These are phyloP conservation scores for Groenewaldozyma salmanticensis DNA, from an alignment of 805 yeast genomes.

Conservation along the genomic window DNA sequence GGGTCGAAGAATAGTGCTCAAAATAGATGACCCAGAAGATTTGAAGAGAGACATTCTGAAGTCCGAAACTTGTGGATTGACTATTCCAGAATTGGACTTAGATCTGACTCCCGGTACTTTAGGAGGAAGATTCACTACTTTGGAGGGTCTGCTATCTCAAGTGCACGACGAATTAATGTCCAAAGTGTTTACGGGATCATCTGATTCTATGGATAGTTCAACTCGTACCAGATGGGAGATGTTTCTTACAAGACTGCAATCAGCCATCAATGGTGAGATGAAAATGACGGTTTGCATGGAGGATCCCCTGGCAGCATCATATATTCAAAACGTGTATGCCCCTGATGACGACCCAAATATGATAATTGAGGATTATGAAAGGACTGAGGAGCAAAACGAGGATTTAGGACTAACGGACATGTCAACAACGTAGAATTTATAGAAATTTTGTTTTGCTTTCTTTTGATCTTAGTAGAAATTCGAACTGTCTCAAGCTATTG, in stretches of 20 bases:
- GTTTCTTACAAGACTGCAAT: conserved; percentile 64
- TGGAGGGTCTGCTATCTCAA: conserved; percentile 86
- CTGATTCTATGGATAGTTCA: conserved; percentile 81
- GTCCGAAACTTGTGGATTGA: conserved; percentile 84
- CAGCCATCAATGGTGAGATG: conserved; percentile 71
- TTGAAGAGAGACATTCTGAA: conserved; percentile 88
- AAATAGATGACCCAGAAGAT: conserved; percentile 84
- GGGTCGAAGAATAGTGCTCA: conserved; percentile 66
- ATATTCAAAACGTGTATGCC: conserved; percentile 96
- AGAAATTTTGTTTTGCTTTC: not conserved
- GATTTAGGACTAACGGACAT: conserved; percentile 64
- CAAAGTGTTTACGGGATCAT: conserved; percentile 74
- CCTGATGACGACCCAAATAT: conserved; percentile 97
- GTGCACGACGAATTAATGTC: conserved; percentile 82
- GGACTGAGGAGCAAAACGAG: conserved; percentile 84
- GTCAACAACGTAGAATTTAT: conserved; percentile 12
- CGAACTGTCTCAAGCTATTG: not conserved
- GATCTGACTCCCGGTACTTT: conserved; percentile 94
- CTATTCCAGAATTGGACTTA: conserved; percentile 76
- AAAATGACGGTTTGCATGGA: conserved; percentile 81
- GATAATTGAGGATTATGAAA: conserved; percentile 81
- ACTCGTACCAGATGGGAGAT: conserved; percentile 74
- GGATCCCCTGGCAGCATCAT: conserved; percentile 92
- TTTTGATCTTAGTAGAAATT: not conserved
- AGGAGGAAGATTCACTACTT: conserved; percentile 96